phyloP scores from a whole-genome alignment of 202 grass and related monocot species.

The Tripidium arundinaceum region DNA sequence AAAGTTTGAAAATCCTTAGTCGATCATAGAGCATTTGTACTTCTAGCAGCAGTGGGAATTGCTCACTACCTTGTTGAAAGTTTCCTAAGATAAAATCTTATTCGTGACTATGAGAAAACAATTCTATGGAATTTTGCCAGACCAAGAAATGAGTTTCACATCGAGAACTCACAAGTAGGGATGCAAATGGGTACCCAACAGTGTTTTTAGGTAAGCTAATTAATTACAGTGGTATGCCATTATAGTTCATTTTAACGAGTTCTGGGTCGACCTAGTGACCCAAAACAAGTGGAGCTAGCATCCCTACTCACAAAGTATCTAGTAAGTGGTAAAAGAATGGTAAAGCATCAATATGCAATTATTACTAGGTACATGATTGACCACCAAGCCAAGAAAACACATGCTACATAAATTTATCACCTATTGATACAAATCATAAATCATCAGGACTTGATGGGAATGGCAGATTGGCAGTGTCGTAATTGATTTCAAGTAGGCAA shows the following conservation, averaged over 20 bases:
- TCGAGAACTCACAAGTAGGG: no score
- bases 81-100: neutral
- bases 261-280: no score
- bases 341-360: neutral
- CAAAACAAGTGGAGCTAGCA: neutral
- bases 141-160: neutral
- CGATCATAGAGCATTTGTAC: neutral
- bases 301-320: neutral
- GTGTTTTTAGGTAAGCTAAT: neutral
- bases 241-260: neutral
- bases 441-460: neutral
- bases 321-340: neutral
- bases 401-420: neutral
- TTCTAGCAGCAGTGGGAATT: neutral
- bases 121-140: neutral
- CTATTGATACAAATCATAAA: neutral
- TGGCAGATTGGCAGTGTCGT: neutral
- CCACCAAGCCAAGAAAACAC: neutral
- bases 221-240: neutral
- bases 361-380: neutral
- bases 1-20: neutral
- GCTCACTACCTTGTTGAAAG: neutral
- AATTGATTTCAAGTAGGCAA: neutral
- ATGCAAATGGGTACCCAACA: neutral
- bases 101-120: neutral